Conservation (phyloP, 169 alveolate species). For the Plasmodium cynomolgi region DNA sequence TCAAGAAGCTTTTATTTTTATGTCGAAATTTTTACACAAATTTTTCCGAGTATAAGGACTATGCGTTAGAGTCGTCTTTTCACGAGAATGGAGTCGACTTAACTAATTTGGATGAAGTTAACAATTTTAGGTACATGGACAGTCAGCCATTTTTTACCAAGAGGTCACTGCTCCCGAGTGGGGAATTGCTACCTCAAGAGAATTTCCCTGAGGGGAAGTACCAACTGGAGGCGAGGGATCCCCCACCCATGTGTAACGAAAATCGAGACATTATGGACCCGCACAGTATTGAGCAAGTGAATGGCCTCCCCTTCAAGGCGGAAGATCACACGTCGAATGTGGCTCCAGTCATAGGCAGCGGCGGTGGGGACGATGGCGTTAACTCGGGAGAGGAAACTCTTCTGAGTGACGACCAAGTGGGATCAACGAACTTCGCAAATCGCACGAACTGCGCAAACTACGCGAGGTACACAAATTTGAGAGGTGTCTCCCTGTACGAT, state of each 20-base stretch:
- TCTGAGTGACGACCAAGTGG: background rate
- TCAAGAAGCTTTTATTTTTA: constrained; percentile 12
- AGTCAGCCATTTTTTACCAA: background rate
- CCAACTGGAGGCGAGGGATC: background rate
- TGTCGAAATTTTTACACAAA: constrained; percentile 26
- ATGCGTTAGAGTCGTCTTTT: background rate
- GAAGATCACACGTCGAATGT: background rate
- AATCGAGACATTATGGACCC: background rate
- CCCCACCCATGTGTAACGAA: background rate
- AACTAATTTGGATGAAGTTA: background rate
- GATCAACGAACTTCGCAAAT: background rate
- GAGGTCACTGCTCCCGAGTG: constrained; percentile 7
- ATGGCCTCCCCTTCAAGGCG: background rate
- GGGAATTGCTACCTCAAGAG: background rate
- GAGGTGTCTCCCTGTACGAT: background rate
- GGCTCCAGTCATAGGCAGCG: background rate
- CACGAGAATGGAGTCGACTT: background rate
- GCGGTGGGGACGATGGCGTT: background rate
- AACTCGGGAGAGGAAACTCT: background rate
- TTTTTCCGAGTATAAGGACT: constrained; percentile 14
- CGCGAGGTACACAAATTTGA: background rate
- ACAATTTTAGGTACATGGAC: background rate
- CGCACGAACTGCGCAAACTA: no score
- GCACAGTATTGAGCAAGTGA: background rate
- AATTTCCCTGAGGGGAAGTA: background rate